Evolutionary conservation across 2,329 filamentous ascomycete species (phyloP), one percentile per base, ranked within the genome.

Genomic region (Hymenoscyphus occultus): DNA sequence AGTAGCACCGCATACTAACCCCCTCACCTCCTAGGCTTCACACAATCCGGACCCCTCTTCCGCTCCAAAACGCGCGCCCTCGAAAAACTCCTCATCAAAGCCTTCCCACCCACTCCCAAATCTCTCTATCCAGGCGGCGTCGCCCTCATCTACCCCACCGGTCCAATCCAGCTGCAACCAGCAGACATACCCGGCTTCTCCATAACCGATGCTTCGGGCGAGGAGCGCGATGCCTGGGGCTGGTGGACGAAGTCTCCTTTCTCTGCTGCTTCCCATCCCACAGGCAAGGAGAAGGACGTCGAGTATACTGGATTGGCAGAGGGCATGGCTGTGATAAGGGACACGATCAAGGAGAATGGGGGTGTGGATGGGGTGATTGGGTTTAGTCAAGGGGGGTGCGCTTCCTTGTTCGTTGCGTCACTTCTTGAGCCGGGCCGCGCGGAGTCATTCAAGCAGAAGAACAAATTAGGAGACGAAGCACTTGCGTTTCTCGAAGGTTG

Each of bases 41-140:
- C 94, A 7, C 94, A 98, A 82, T 96, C 91, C 35, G 93, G 93
- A 3, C 78, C 88, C 3, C 82, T 93, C 68, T 97, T 97, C 84
- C 89, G 87, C 76, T 86, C 89, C 77, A 97, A 97, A 80, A 96
- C 92, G 57, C 91, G 92, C 76, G 92, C 92, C 12, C 82, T 97
- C 1, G 87, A 93, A 72, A 97, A 97, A 77, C 81, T 89, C 62
- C 84, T 97, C 64, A 77, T 81, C 67, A 97, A 96, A 75, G 80
- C 86, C 35, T 90, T 97, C 68, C 84, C 86, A 16, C 2, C 60
- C 19, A 78, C 83, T 1, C 83, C 88, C 56, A 78, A 84, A 60
- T 79, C 80, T 70, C 76, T 85, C 71, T 81, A 76, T 62, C 83
- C 81, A 69, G 81, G 77, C 78, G 74, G 64, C 70, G 73, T 28